Percentiles rank a stretch among this genome's conserved stretches.
phyloP scores from a whole-genome alignment of 805 yeast genomes.

The Candida oleophila region DNA sequence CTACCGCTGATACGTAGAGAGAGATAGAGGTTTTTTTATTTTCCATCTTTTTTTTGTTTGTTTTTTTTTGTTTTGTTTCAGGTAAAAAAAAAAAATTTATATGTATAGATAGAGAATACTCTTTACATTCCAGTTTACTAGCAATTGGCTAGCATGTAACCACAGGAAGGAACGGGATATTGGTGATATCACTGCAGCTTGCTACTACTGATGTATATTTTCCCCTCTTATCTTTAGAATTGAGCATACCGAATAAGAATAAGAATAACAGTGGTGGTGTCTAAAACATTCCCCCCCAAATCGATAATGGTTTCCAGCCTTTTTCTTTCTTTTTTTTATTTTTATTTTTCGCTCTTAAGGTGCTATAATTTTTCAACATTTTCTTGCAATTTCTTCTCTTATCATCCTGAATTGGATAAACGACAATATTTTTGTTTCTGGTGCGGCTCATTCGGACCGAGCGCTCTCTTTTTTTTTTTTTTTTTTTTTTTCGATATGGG shows the following conservation, averaged over 20 bases:
- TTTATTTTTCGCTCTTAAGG: background rate
- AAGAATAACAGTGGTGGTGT: background rate
- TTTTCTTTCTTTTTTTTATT: background rate
- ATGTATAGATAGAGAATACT: too few species aligned
- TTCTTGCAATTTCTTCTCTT: background rate
- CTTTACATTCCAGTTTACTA: too few species aligned
- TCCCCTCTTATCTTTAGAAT: background rate
- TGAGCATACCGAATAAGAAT: background rate
- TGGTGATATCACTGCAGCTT: too few species aligned
- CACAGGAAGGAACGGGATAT: too few species aligned
- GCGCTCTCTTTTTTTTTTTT: background rate
- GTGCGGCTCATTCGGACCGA: slow-evolving; percentile 1
- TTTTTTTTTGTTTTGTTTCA: too few species aligned
- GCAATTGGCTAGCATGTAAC: too few species aligned
- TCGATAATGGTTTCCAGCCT: background rate
- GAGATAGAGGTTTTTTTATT: too few species aligned
- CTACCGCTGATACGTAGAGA: too few species aligned
- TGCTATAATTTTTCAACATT: background rate
- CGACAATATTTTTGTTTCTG: background rate
- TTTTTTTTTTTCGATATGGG: background rate
- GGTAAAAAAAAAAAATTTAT: too few species aligned
- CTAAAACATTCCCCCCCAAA: background rate
- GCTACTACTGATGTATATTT: too few species aligned
- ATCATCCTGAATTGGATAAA: slow-evolving; percentile 2
- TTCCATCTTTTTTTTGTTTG: too few species aligned